Evolutionary conservation across 306 rosid genomes (phyloP), one percentile per base, ranked within the genome.

Genomic region (Glycine soja): DNA sequence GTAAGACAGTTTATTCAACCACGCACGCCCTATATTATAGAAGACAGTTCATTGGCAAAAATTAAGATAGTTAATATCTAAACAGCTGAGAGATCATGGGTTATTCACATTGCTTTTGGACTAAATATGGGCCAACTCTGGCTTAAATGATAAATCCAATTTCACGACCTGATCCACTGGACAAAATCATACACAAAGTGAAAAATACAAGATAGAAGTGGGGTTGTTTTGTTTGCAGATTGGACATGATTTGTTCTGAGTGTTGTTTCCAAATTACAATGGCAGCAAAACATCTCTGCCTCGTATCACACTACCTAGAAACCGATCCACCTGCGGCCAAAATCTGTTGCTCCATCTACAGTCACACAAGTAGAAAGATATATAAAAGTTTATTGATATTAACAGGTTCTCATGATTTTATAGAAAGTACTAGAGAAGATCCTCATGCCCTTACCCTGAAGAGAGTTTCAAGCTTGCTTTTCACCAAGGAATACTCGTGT

Each of bases 401-500:
- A 38, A 50, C n/a, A 8, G 8, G 58, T 47, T 48, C 10, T 46
- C 56, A 18, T 11, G 56, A 72, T 10, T 50, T 53, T 19, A 47
- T n/a, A 76, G 36, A 65, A 65, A 65, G 74, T 57, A 52, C 32
- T 19, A n/a, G 38, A 72, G n/a, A 58, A 56, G 7, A 52, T 59
- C 67, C 5, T 72, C 69, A 30, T 30, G 24, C 38, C n/a, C 71
- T 73, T 74, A 91, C 98, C 94, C 87, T 85, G 84, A 94, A 91
- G 81, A 92, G 87, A 78, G 88, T 83, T 84, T 94, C 90, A 36
- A 92, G 90, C 86, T 86, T 94, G 88, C 8, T 87, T 87, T 90
- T 91, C 84, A 90, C 89, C 15, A 75, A 77, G 32, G 83, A 56
- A 75, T 85, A 94, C 81, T 94, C 98, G 10, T 78, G 87, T 81